A percentile compares a stretch with the other conserved stretches of the same genome.
These are phyloP conservation scores for Agrocybe chaxingu DNA, from an alignment of 768 basidiomycete species.

Conservation along the genomic window DNA sequence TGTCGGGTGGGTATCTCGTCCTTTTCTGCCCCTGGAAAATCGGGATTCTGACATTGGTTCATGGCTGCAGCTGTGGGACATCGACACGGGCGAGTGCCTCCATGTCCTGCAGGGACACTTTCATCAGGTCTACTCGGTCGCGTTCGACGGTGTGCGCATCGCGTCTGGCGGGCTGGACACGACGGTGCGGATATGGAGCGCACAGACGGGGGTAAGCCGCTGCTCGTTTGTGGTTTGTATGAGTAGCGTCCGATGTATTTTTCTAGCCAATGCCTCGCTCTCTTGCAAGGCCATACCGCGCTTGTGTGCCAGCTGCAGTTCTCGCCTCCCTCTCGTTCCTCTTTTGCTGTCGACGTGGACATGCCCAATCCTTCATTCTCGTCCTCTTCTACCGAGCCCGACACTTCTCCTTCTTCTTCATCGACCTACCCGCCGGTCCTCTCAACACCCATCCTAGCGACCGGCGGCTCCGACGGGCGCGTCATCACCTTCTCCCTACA, in stretches of 20 bases:
- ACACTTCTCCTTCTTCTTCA: too few relatives aligned
- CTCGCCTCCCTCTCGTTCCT: slow-evolving; percentile 33
- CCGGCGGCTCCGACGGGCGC: slow-evolving; percentile 87
- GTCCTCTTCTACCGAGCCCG: too few relatives aligned
- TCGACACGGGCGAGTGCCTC: slow-evolving; percentile 86
- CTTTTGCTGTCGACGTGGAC: too few relatives aligned
- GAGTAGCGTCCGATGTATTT: neutral
- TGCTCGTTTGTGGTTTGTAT: neutral
- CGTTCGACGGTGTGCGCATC: slow-evolving; percentile 80
- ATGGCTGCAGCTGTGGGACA: slow-evolving; percentile 71
- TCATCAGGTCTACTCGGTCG: slow-evolving; percentile 88
- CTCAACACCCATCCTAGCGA: slow-evolving; percentile 49
- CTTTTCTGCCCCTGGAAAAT: neutral
- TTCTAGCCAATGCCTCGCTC: slow-evolving; percentile 70
- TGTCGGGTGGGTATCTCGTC: slow-evolving; percentile 56
- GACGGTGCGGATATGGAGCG: slow-evolving; percentile 91
- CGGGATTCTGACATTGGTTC: neutral
- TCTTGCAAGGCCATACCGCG: slow-evolving; percentile 88
- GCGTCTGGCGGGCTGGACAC: slow-evolving; percentile 91
- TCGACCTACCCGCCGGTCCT: too few relatives aligned
- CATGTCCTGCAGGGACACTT: slow-evolving; percentile 80
- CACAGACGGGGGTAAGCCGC: slow-evolving; percentile 73
- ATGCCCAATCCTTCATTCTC: too few relatives aligned
- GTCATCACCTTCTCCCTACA: slow-evolving; percentile 40
- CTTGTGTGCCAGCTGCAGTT: slow-evolving; percentile 91